Evolutionary conservation across 139 green algal species (phyloP).

Genomic region (Monoraphidium neglectum): DNA sequence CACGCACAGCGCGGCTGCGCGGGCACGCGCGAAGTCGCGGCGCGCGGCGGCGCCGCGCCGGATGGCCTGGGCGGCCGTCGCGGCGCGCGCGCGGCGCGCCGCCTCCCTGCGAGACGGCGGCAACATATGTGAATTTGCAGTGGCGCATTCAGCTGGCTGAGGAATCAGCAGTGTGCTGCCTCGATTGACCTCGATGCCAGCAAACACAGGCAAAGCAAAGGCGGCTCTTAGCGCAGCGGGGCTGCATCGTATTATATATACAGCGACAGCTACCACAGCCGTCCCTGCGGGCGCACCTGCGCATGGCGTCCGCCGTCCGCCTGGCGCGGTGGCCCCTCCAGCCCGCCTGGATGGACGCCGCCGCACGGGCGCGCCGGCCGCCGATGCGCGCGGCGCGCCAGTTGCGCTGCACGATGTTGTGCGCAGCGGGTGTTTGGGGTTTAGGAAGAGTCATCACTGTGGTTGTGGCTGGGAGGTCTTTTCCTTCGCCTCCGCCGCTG

Average conservation of each 20-base stretch:
- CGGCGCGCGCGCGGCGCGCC: constrained; percentile 18
- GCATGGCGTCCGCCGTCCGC: neutral
- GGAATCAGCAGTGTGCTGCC: too few relatives aligned
- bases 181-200: too few relatives aligned
- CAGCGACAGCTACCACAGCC: neutral
- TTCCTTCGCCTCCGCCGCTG: too few relatives aligned
- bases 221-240: too few relatives aligned
- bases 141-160: too few relatives aligned
- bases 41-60: constrained; percentile 18
- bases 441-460: too few relatives aligned
- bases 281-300: neutral
- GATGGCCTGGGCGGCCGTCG: constrained; percentile 32
- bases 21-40: neutral
- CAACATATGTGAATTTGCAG: too few relatives aligned
- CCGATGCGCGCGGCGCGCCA: neutral
- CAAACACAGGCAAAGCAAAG: too few relatives aligned
- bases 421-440: too few relatives aligned
- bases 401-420: too few relatives aligned
- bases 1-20: constrained; percentile 29
- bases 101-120: neutral
- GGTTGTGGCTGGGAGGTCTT: too few relatives aligned
- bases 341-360: constrained; percentile 16
- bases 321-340: constrained; percentile 20
- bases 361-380: neutral
- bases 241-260: neutral